Base-by-base conservation (phyloP, 495 filamentous ascomycete species). In the Bryoglossum gracile region DNA sequence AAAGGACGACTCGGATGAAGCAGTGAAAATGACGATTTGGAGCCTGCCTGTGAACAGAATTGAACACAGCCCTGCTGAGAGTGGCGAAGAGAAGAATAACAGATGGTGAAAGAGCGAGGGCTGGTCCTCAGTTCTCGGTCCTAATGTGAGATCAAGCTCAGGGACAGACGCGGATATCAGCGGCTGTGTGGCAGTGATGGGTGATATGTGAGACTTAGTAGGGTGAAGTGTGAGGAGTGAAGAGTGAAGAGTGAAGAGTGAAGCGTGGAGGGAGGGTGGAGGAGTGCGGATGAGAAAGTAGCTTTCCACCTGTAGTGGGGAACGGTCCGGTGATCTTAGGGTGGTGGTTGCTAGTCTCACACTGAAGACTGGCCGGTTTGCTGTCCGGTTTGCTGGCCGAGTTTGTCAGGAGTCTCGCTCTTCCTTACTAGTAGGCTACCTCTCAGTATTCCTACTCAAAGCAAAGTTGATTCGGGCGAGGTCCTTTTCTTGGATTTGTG, bases 281-380 rank as follows among this genome's bases (percentile, higher is more conserved):
- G n/a, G n/a, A n/a, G n/a, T 48, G 33, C 45, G 34, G 33, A 32
- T 18, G 51, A 38, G 22, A 14, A 37, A 44, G 51, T 43, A 42
- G 35, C 30, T 44, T 44, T n/a, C n/a, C n/a, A n/a, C n/a, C 19
- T 43, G 34, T 38, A 24, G 32, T 55, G 46, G 54, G 48, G 54
- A 34, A 50, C 46, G 43, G 42, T 42, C 47, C 48, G 48, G 37
- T 25, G 25, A 39, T 41, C 22, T 48, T 55, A 50, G 41, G n/a
- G n/a, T n/a, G n/a, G n/a, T n/a, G n/a, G n/a, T n/a, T n/a, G 44
- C 5, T 34, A 25, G 32, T 17, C 35, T 50, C 33, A 40, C 25
- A 28, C 11, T 11, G 9, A 8, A 42, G 25, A 13, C 17, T 24
- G 38, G 18, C 21, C 35, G 19, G 43, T 26, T 33, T 23, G 26